Evolutionary conservation across 75 land plant species (phyloP), one percentile per base, ranked within the genome.

Genomic region (Cunninghamia lanceolata): DNA sequence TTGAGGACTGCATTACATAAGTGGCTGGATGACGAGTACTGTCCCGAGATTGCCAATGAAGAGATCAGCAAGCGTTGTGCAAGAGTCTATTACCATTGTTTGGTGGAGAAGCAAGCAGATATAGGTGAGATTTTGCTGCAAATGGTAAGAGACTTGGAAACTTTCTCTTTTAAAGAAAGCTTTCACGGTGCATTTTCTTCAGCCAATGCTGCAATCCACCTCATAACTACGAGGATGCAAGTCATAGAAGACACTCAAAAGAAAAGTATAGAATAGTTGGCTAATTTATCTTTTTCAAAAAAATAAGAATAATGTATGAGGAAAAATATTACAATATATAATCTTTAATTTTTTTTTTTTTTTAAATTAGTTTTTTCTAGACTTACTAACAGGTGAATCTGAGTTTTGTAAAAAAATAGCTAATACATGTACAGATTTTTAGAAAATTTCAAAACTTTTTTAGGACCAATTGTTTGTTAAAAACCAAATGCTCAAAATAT

Each of bases 121-220:
- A n/a, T 96, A 40, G 99, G 98, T 81, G 96, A 95, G 80, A 95
- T 98, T 85, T 85, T 98, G 86, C 86, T 98, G 90, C 94, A 93
- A 54, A 98, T 98, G 99, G 96, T 90, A 40, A 84, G 91, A 32
- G 94, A 94, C 68, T 88, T 98, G 89, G 95, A 98, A 86, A 89
- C 91, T 3, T 90, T 98, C 68, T 96, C 98, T 25, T 98, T 95
- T 88, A 89, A 95, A 85, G 97, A 98, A 68, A 98, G 99, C 89
- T 98, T 98, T 47, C 99, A 98, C 91, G 99, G 99, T 21, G 96
- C 96, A 40, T 98, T 95, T 86, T 93, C 97, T 11, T 94, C 99
- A 7, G 99, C 99, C 34, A 98, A 98, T 90, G 99, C 99, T 70
- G 99, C 99, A 42, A 84, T 98, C 30, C 87, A 88, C 87, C 92